Evolutionary conservation across 2,329 filamentous ascomycete species (phyloP), one percentile per base, ranked within the genome.

Genomic region (Drechslerella dactyloides): DNA sequence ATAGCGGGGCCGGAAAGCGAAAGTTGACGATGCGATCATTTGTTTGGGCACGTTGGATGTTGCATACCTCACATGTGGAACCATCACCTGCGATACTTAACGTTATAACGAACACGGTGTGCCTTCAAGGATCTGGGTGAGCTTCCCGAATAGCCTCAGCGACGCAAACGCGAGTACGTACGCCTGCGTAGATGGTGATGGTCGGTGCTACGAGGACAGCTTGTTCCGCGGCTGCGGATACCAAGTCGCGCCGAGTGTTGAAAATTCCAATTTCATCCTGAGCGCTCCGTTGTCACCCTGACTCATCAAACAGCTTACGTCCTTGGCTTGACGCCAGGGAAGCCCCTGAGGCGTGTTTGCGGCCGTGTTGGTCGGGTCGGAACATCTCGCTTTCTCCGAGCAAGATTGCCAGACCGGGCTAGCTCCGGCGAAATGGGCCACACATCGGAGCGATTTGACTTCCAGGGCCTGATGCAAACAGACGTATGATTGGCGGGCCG

Each of bases 381-480:
- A 72, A 65, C 48, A 40, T 19, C 58, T 64, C 55, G 55, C 40
- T 46, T 44, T 37, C 54, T 23, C 68, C 68, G 68, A 72, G 60
- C 53, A 51, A 58, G 42, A 48, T 72, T 61, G 21, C 60, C 68
- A 23, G 23, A 53, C 60, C 56, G 15, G 48, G 68, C 5, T 50
- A 42, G 44, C 37, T 37, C 40, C 59, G 60, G 66, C 15, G 46
- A 52, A 33, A 15, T 27, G 19, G 52, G 46, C 58, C 59, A 54
- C 66, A 54, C 55, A 50, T 72, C 68, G 68, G 68, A 72, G 60
- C 68, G 42, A 72, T 61, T 65, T 72, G 68, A 72, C 60, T 44
- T 72, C 68, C 68, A 72, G 27, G 23, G 46, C 51, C 50, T 48
- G 17, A n/a, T 15, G 23, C n/a, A 21, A 27, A 2, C 15, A 13